Conservation (phyloP, 208 protist genomes). For the Porcisia hertigi region DNA sequence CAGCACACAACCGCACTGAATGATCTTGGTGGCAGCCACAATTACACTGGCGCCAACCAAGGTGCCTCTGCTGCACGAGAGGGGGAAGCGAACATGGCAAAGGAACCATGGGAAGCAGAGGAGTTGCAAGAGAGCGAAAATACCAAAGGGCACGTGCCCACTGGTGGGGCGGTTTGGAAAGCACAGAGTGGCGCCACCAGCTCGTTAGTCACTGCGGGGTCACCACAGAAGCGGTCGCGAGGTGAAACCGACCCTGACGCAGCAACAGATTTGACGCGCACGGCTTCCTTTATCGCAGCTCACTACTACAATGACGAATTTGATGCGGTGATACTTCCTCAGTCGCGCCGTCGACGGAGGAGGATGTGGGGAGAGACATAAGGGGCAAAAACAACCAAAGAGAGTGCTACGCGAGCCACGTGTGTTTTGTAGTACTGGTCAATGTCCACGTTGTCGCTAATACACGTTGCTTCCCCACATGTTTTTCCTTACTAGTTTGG, state of each 20-base stretch:
- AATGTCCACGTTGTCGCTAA: too few species aligned
- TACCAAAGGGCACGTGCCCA: background rate
- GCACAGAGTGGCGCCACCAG: background rate
- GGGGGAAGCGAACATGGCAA: background rate
- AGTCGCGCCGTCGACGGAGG: background rate
- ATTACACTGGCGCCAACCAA: background rate
- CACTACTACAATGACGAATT: constrained; percentile 73
- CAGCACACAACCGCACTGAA: constrained; percentile 26
- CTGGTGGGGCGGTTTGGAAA: constrained; percentile 20
- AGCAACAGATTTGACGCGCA: constrained; percentile 20
- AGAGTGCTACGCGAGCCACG: too few species aligned
- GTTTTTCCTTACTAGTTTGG: too few species aligned
- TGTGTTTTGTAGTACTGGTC: too few species aligned
- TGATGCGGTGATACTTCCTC: constrained; percentile 53
- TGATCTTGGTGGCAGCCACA: constrained; percentile 8
- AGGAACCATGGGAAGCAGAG: background rate
- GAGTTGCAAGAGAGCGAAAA: background rate
- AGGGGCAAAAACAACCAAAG: too few species aligned
- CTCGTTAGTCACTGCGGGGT: too few species aligned
- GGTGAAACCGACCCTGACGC: background rate
- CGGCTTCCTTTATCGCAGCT: constrained; percentile 46
- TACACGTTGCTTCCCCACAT: too few species aligned
- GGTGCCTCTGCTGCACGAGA: background rate
- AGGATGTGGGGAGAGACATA: background rate
- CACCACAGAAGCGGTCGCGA: constrained; percentile 13